Evolutionary conservation across 1,139 yeast species (phyloP), one percentile per base, ranked within the genome.

Genomic region (Blastobotrys raffinosifermentans): DNA sequence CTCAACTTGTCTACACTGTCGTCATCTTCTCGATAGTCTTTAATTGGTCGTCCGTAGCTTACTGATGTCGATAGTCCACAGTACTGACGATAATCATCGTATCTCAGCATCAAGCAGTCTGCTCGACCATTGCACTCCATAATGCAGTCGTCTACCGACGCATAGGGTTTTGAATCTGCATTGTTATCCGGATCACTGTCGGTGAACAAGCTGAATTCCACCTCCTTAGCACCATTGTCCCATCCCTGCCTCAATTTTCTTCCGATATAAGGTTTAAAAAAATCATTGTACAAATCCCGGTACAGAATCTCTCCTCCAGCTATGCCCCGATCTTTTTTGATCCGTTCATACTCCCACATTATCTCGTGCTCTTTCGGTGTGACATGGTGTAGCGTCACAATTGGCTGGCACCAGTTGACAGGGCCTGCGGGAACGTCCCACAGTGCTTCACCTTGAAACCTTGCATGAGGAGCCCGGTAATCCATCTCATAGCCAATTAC

Each of bases 401-500:
- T 46, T 15, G 60, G 61, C 33, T 49, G 48, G 37, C 67, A 64
- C 61, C 62, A 51, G 26, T 45, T 50, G 19, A 47, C 51, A 15
- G 39, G 38, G 26, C 47, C 41, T 14, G 49, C 36, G 4, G 47
- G 51, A 19, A 38, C 26, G 19, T 35, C 39, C 43, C 40, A 44
- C 17, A 46, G 29, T 4, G 50, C 44, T 26, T 47, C 49, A 14
- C 49, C 49, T 35, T 48, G 50, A 32, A 48, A 48, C 31, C 48
- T 22, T 11, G 44, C 43, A n/a, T 40, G 45, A 9, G 49, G 41
- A 10, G 38, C 41, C 6, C 35, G 40, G 7, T 41, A 32, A 32
- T 55, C 53, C 18, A 58, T 38, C 7, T 41, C 42, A 16, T 53
- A 41, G 11, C 45, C 49, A 4, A 35, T 33, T 19, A 41, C 38